Conservation (phyloP, 306 rosid genomes). For the Trichosanthes truncata region DNA sequence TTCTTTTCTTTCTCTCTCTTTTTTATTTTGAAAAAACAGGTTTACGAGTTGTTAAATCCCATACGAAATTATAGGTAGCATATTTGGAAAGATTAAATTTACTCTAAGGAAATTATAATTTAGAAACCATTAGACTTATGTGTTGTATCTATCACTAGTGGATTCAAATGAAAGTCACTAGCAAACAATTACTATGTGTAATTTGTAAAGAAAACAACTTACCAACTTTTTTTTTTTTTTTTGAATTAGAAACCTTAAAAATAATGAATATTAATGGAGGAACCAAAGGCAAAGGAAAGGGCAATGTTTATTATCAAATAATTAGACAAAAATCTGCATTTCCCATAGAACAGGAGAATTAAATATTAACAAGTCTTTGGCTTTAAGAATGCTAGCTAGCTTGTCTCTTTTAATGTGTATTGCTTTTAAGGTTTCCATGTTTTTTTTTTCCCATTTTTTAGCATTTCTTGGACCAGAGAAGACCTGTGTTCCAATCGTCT, state of each 20-base stretch:
- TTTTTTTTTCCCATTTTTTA: neutral
- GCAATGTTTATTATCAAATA: neutral
- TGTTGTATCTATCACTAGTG: neutral
- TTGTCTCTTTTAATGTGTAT: conserved; percentile 13
- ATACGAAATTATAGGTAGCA: too few species aligned
- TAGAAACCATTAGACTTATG: neutral
- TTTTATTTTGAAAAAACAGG: too few species aligned
- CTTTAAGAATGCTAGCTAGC: conserved; percentile 17
- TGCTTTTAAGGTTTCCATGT: neutral
- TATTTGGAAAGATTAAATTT: neutral
- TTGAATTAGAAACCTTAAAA: neutral
- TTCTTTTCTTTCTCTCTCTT: too few species aligned
- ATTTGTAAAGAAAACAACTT: conserved; percentile 1
- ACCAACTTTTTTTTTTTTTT: neutral
- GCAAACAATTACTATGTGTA: neutral
- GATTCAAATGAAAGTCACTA: neutral
- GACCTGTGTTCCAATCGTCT: neutral
- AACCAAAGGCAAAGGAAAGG: neutral
- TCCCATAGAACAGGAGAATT: neutral
- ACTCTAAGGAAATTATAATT: neutral
- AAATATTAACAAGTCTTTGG: neutral
- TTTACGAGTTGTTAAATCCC: neutral
- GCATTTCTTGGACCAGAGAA: neutral
- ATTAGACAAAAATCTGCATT: neutral
- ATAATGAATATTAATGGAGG: neutral